Base-by-base conservation (phyloP, 352 stramenopile genomes). In the Pythium myriotylum region DNA sequence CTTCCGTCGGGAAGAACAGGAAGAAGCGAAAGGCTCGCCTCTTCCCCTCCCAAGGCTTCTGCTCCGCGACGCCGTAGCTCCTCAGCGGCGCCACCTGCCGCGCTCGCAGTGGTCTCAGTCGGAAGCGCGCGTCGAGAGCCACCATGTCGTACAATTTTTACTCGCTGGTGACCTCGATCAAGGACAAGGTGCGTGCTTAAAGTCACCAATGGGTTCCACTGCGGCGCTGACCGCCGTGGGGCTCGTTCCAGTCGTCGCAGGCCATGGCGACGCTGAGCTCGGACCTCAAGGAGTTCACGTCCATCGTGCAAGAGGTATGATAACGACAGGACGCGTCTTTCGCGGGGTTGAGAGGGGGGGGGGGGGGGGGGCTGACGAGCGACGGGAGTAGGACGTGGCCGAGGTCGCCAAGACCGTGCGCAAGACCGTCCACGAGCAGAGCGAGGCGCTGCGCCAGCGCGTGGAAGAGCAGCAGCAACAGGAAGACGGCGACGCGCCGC, bases 231-330 rank as follows among this genome's bases (percentile, higher is more conserved):
- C 33, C 33, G n/a, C n/a, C n/a, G n/a, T n/a, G n/a, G n/a, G n/a
- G n/a, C n/a, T n/a, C n/a, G n/a, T 43, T n/a, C 3, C 48, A 84
- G 76, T 91, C 81, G 41, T 77, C 79, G 16, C 77, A 91, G 62
- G 81, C 81, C 45, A 84, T 91, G 61, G 79, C 70, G 57, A 91
- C 77, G n/a, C 64, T 91, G 35, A 89, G 76, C 54, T 84, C 81
- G 9, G 81, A 91, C 53, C 56, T 91, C 19, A 81, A 86, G 62
- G 81, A 91, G 26, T 91, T 91, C 32, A 75, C 73, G 32, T 56
- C 79, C 26, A 86, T 88, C 50, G 74, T 91, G 19, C 81, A 89
- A 58, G 81, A n/a, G n/a, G n/a, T n/a, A n/a, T n/a, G n/a, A n/a
- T n/a, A n/a, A n/a, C n/a, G n/a, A n/a, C n/a, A n/a, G n/a, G n/a